phyloP scores from a whole-genome alignment of 2,329 filamentous ascomycete genomes.

The Ilyonectria destructans region DNA sequence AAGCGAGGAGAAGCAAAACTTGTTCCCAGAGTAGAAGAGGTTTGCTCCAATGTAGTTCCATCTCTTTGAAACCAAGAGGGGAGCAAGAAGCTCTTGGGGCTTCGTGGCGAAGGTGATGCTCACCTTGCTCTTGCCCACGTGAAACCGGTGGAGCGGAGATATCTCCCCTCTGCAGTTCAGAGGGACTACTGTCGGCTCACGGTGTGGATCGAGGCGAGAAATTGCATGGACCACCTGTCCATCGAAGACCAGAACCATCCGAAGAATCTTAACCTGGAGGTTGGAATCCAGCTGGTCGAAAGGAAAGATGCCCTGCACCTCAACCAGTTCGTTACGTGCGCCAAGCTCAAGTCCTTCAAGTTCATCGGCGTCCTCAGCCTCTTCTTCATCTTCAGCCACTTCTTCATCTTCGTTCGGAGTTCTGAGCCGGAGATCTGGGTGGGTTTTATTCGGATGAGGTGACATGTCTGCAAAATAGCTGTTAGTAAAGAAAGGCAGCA shows the following conservation, averaged over 20 bases:
- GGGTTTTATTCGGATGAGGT: neutral
- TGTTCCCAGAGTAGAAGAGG: conserved; percentile 66
- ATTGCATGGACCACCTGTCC: conserved; percentile 59
- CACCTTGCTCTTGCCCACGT: conserved; percentile 52
- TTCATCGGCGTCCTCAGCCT: neutral
- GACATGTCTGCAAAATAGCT: conserved; percentile 6
- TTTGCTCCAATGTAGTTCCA: conserved; percentile 60
- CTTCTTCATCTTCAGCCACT: neutral
- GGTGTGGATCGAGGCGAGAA: conserved; percentile 60
- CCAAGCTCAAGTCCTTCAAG: too few species aligned
- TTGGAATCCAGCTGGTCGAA: conserved; percentile 53
- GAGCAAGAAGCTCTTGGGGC: conserved; percentile 56
- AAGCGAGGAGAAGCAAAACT: conserved; percentile 68
- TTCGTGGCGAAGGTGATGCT: conserved; percentile 53
- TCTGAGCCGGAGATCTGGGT: conserved; percentile 9
- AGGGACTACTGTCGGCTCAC: conserved; percentile 42
- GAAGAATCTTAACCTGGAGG: conserved; percentile 57
- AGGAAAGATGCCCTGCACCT: conserved; percentile 27
- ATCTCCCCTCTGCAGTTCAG: conserved; percentile 11
- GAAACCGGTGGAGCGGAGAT: conserved; percentile 58
- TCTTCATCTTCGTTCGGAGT: neutral
- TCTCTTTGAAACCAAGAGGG: conserved; percentile 58
- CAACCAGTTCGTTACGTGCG: neutral
- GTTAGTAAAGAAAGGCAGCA: neutral
- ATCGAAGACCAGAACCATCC: conserved; percentile 54